Percentiles rank a stretch among this genome's conserved stretches.
Evolutionary conservation across 805 yeast genomes (phyloP).

Genomic region (Clavispora phyllophila): DNA sequence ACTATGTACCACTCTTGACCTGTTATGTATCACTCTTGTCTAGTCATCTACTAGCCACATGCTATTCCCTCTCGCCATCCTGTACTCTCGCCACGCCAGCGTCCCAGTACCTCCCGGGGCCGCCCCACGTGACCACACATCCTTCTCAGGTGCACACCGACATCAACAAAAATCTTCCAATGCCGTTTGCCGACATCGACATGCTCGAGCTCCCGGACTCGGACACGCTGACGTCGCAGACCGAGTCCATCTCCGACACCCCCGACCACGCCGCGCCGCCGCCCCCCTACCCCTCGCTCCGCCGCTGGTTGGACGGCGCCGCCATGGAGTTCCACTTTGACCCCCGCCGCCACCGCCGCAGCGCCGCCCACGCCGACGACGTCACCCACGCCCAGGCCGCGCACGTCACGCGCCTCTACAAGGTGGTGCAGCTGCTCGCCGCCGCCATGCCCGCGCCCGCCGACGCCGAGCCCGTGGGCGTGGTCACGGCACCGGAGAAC

Average conservation of each 20-base stretch:
- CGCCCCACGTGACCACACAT: too few species aligned
- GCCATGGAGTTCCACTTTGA: constrained; percentile 37
- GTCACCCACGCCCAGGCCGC: constrained; percentile 37
- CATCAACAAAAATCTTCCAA: constrained; percentile 1
- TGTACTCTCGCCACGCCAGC: too few species aligned
- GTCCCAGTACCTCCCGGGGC: too few species aligned
- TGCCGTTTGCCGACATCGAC: constrained; percentile 26
- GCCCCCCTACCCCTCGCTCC: constrained; percentile 34
- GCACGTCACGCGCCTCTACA: constrained; percentile 48
- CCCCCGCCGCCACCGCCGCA: constrained; percentile 33
- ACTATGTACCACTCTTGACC: too few species aligned
- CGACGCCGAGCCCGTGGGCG: constrained; percentile 27
- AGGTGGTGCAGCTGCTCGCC: constrained; percentile 40
- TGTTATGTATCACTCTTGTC: too few species aligned
- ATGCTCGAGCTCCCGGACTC: constrained; percentile 38
- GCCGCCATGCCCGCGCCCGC: constrained; percentile 5
- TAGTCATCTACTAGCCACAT: too few species aligned
- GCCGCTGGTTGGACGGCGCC: constrained; percentile 41
- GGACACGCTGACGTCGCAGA: constrained; percentile 21
- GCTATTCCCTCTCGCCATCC: too few species aligned
- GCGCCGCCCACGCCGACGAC: constrained; percentile 35
- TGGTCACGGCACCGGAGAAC: constrained; percentile 19
- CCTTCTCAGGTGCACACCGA: too few species aligned
- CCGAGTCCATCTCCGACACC: constrained; percentile 21
- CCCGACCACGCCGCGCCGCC: constrained; percentile 1